A percentile compares a stretch with the other conserved stretches of the same genome.
phyloP scores from a whole-genome alignment of 116 monocot species.

The Zostera marina region DNA sequence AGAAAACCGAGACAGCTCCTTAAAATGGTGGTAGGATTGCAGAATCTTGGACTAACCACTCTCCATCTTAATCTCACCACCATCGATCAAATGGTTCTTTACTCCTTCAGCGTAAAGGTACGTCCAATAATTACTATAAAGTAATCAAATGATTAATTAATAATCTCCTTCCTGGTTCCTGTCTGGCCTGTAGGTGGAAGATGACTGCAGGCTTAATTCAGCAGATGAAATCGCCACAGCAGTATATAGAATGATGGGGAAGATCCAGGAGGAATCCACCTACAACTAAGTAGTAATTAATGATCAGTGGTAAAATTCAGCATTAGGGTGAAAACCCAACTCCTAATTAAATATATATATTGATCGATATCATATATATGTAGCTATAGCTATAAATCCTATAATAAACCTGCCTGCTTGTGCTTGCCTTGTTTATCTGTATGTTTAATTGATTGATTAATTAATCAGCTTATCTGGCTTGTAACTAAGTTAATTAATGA shows the following conservation, averaged over 20 bases:
- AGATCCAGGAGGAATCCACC: constrained; percentile 22
- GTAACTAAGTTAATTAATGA: no score
- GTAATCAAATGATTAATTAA: not conserved
- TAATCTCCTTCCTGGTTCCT: no score
- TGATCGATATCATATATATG: no score
- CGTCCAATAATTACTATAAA: no score
- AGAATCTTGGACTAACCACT: constrained; percentile 24
- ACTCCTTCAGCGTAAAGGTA: constrained; percentile 62
- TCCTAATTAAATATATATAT: no score
- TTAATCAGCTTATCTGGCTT: no score
- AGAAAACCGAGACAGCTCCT: constrained; percentile 43
- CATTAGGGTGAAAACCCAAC: no score
- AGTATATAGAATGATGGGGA: constrained; percentile 26
- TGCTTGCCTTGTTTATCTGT: no score
- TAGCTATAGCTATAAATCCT: no score
- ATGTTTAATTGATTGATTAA: no score
- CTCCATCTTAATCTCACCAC: constrained; percentile 58
- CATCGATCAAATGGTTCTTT: constrained; percentile 34
- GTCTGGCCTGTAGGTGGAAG: constrained; percentile 47
- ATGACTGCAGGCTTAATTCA: constrained; percentile 25
- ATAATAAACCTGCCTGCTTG: no score
- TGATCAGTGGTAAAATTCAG: no score
- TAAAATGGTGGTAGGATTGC: constrained; percentile 23
- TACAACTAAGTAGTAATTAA: not conserved
- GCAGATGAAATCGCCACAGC: constrained; percentile 46